Base-by-base conservation (phyloP, 805 yeast genomes). In the Pichia scutulata region DNA sequence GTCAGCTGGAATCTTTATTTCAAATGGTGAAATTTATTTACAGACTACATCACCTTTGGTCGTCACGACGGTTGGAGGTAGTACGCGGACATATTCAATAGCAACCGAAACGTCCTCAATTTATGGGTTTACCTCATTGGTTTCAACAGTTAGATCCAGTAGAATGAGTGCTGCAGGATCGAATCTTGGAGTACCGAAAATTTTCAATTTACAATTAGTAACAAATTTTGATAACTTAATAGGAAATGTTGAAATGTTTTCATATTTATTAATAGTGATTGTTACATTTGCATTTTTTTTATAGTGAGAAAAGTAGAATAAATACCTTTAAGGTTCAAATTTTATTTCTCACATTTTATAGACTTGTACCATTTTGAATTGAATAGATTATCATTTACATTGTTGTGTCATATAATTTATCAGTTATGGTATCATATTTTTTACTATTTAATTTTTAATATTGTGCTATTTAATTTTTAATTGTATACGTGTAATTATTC, bases 21-120 rank as follows among this genome's bases (percentile, higher is more conserved):
- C 70, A 4, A 57, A 55, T 52, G 70, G 69, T 26, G 68, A 65
- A 44, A 59, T 67, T 12, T 51, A 50, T 39, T 42, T 58, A 2
- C 59, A 62, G 42, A 49, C 59, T 16, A 45, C 52, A 1, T 24
- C 26, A 14, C 24, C 8, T 19, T n/a, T n/a, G n/a, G 23, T 8
- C 7, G 46, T 14, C 19, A 37, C 14, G 10, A 2, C 21, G 9
- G 19, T 36, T 9, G 21, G 18, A 18, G 45, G 28, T 13, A 8
- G 22, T 16, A 40, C 47, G 14, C 30, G 14, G 4, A 4, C 18
- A n/a, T 4, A 10, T 3, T 37, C 53, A 8, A 26, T 42, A 1
- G 28, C 30, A 14, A 37, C 39, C 7, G 52, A 36, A 25, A 25
- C 44, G 10, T 45, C 47, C 7, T 46, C 56, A 12, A 46, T 51